These are phyloP conservation scores for Dactylellina parvicollis DNA, from an alignment of 2,329 filamentous ascomycete species.

Conservation along the genomic window DNA sequence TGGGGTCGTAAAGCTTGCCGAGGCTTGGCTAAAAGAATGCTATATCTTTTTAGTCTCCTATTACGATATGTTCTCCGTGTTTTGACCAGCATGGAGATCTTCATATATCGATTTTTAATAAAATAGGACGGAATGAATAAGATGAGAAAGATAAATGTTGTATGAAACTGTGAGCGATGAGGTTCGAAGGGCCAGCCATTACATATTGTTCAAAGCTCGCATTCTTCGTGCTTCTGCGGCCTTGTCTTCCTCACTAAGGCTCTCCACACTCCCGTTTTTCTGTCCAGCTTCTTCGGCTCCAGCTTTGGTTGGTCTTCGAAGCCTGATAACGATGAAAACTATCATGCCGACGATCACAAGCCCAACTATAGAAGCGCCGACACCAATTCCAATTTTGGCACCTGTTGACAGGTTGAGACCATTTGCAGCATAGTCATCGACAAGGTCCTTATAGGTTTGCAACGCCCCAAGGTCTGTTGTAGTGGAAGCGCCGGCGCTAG, in stretches of 20 bases:
- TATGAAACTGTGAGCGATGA: no score
- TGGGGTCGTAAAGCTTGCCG: no score
- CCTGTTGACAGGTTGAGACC: conserved; percentile 30
- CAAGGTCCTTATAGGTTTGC: conserved; percentile 21
- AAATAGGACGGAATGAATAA: no score
- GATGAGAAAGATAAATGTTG: no score
- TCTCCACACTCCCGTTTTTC: conserved; percentile 4
- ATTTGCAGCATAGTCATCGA: conserved; percentile 30
- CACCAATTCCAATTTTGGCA: conserved; percentile 37
- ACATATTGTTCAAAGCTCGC: conserved; percentile 35
- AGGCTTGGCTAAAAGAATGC: no score
- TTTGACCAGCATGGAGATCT: no score
- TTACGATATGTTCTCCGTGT: no score
- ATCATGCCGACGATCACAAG: conserved; percentile 42
- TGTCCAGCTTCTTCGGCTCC: background rate
- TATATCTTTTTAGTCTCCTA: no score
- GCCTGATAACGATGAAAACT: conserved; percentile 22
- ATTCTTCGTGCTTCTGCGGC: conserved; percentile 34
- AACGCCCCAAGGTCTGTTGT: background rate
- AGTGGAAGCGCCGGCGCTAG: background rate
- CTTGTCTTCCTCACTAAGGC: conserved; percentile 22
- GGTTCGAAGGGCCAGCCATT: background rate
- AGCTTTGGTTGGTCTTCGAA: conserved; percentile 8
- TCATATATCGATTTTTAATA: no score
- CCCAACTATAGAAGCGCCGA: conserved; percentile 24